Evolutionary conservation across 129 eudicot species (phyloP).

Genomic region (Flaveria sonorensis): DNA sequence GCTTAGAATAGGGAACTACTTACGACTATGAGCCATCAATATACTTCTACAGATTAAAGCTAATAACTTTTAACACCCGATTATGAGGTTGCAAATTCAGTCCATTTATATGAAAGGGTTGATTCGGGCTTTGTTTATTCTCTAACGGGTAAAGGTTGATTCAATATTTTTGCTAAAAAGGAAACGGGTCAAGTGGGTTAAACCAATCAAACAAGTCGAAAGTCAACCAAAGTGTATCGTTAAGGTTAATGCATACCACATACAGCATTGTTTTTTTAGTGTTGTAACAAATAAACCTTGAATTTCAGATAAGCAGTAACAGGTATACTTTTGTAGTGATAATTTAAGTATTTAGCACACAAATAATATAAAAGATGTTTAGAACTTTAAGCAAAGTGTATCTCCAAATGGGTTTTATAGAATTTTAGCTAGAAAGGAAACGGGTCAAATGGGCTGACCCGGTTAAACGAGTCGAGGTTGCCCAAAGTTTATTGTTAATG

Average conservation of each 20-base stretch:
- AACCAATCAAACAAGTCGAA: not conserved
- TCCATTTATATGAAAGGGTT: not conserved
- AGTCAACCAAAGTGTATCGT: not conserved
- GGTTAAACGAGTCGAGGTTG: not conserved
- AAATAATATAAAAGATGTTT: not conserved
- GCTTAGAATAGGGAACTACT: not conserved
- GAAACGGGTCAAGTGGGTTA: conserved; percentile 1
- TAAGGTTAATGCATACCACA: not conserved
- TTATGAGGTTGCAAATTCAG: not conserved
- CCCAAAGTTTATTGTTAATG: not conserved
- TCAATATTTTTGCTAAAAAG: not conserved
- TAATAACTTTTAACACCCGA: not conserved
- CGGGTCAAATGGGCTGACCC: not conserved
- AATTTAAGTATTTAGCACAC: not conserved
- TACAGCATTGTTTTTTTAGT: not conserved
- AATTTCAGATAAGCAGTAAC: not conserved
- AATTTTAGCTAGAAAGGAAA: not conserved
- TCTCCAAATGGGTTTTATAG: not conserved
- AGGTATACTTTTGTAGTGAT: not conserved
- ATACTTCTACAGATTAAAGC: conserved; percentile 4
- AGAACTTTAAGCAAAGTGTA: too few relatives aligned
- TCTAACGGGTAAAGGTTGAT: not conserved
- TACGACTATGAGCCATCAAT: not conserved
- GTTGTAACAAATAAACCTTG: not conserved
- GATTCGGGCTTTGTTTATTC: not conserved